Percentiles rank a stretch among this genome's conserved stretches.
phyloP scores from a whole-genome alignment of 192 early-diverging fungal species.

The Neocallimastix lanati region DNA sequence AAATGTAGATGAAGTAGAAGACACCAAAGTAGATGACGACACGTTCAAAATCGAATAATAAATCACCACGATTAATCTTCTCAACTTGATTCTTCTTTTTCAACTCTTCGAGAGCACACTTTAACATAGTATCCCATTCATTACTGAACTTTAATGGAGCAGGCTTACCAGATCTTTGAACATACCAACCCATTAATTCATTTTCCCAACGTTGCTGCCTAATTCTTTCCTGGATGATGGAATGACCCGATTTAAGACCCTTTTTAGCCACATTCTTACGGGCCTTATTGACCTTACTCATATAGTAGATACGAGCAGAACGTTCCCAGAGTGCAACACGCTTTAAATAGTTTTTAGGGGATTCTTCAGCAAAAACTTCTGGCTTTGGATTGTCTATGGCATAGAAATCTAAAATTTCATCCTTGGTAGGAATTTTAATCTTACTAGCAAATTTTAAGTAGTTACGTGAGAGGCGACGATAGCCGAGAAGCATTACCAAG shows the following conservation, averaged over 20 bases:
- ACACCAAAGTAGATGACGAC: conserved; percentile 20
- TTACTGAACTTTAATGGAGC: conserved; percentile 11
- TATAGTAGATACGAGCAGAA: conserved; percentile 14
- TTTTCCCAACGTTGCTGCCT: conserved; percentile 11
- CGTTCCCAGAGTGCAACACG: conserved; percentile 12
- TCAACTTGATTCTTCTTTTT: conserved; percentile 22
- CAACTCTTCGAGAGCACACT: conserved; percentile 17
- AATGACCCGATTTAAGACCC: background rate
- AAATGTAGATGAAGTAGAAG: conserved; percentile 19
- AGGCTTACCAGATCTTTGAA: conserved; percentile 3
- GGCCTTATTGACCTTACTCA: background rate
- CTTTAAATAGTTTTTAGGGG: background rate
- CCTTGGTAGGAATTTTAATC: conserved; percentile 9
- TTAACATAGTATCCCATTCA: conserved; percentile 17
- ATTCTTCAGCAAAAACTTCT: background rate
- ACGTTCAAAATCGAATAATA: conserved; percentile 17
- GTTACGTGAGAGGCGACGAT: conserved; percentile 2
- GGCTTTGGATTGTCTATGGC: background rate
- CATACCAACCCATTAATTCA: conserved; percentile 19
- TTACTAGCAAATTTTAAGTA: conserved; percentile 13
- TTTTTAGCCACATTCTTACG: background rate
- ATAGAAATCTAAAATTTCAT: conserved; percentile 8
- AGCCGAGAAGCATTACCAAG: conserved; percentile 8
- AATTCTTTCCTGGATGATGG: conserved; percentile 8
- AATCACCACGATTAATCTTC: conserved; percentile 22